Evolutionary conservation across 345 rosid species (phyloP), one percentile per base, ranked within the genome.

Genomic region (Aegle marmelos): DNA sequence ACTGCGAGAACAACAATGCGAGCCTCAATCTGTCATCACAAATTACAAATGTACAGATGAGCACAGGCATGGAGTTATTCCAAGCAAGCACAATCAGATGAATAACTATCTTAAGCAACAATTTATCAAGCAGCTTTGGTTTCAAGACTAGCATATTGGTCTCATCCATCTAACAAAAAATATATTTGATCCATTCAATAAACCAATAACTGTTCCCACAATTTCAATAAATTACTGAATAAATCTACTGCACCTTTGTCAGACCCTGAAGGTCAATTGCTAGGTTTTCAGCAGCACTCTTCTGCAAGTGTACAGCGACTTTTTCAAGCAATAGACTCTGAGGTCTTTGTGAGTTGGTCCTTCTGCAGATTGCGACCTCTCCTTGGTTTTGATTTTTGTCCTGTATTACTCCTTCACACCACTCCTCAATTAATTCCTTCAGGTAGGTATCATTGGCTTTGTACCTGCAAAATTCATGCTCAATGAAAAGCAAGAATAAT

Each of bases 351-450:
- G 75, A 76, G 75, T 83, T 83, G 5, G 88, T 82, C 75, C 80
- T 83, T 83, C 80, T 80, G 70, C 54, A 80, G 73, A 82, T 62
- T 69, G 76, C 80, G 80, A 70, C 41, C 78, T 81, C 83, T 70
- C 72, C 83, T 76, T 73, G 84, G 77, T 79, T 82, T 64, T 70
- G 85, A 81, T 78, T 21, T 69, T 83, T 88, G 67, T 79, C 88
- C 73, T 85, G 93, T 80, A 93, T 86, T 75, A 91, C 95, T 77
- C 95, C 98, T 91, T 95, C 99, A 68, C 97, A 92, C 99, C 98
- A 94, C 75, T 96, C 98, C 83, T 94, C 98, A 33, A 94, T 92
- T 81, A 92, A 90, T 79, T 83, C 91, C 89, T 90, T 88, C 62
- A 96, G 98, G 86, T 84, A 96, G 79, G 82, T 82, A 83, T 95